Percentiles rank a stretch among this genome's conserved stretches.
phyloP scores from a whole-genome alignment of 768 basidiomycete genomes.

The Asterophora lycoperdoides region DNA sequence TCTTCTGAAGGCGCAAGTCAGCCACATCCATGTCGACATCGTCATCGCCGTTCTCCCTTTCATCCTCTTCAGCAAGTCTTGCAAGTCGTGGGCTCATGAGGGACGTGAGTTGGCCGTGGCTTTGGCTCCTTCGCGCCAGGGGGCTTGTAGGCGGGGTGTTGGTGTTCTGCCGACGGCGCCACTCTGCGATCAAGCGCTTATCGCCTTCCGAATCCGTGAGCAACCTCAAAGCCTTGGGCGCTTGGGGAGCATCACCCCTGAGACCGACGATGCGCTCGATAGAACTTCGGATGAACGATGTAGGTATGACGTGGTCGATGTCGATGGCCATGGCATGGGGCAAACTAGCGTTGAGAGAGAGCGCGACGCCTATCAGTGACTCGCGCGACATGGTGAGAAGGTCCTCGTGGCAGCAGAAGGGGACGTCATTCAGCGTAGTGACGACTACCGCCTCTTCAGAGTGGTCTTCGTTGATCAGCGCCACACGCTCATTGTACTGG shows the following conservation, averaged over 20 bases:
- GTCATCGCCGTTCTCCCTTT: constrained; percentile 10
- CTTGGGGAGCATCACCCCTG: constrained; percentile 31
- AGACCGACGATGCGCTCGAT: constrained; percentile 65
- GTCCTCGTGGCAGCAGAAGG: constrained; percentile 76
- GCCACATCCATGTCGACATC: constrained; percentile 1
- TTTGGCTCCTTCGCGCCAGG: constrained; percentile 26
- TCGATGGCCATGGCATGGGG: constrained; percentile 51
- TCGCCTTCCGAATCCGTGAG: constrained; percentile 11
- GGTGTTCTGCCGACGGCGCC: constrained; percentile 12
- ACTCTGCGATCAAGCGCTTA: constrained; percentile 4
- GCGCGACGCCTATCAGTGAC: constrained; percentile 50
- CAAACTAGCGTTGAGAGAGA: constrained; percentile 50
- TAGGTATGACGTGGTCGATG: constrained; percentile 31
- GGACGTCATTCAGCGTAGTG: constrained; percentile 52
- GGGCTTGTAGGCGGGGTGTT: constrained; percentile 35
- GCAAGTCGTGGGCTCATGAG: constrained; percentile 25
- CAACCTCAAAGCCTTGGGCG: constrained; percentile 30
- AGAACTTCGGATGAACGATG: constrained; percentile 43
- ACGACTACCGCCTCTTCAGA: constrained; percentile 57
- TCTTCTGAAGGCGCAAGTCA: constrained; percentile 21
- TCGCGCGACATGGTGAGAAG: constrained; percentile 57
- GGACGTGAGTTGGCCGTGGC: constrained; percentile 12
- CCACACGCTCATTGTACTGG: constrained; percentile 34
- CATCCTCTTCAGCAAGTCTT: constrained; percentile 29
- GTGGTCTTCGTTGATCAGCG: constrained; percentile 55